These are phyloP conservation scores for Penicillium steckii DNA, from an alignment of 495 filamentous ascomycete species.

Conservation along the genomic window DNA sequence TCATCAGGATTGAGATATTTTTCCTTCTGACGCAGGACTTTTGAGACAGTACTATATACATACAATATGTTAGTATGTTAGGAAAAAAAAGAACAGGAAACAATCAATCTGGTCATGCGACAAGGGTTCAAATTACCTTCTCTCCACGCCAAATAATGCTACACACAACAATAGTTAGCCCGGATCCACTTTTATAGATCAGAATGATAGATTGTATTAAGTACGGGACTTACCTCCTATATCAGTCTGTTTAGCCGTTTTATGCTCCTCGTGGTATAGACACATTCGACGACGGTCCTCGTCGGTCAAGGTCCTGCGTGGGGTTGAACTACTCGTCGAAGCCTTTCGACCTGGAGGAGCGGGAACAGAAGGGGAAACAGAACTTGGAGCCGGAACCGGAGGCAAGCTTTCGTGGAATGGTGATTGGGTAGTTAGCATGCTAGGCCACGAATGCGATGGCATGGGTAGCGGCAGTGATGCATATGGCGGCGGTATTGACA, in stretches of 20 bases:
- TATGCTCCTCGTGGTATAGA: slow-evolving; percentile 91
- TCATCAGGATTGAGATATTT: slow-evolving; percentile 93
- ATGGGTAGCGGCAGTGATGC: slow-evolving; percentile 59
- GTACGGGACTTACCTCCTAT: slow-evolving; percentile 73
- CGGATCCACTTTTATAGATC: slow-evolving; percentile 3
- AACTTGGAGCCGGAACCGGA: slow-evolving; percentile 57
- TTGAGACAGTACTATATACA: slow-evolving; percentile 91
- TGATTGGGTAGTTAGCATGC: slow-evolving; percentile 54
- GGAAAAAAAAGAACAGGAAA: neutral
- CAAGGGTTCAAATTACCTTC: slow-evolving; percentile 69
- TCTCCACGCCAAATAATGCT: slow-evolving; percentile 95
- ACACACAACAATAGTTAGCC: slow-evolving; percentile 20
- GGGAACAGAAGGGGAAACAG: slow-evolving; percentile 46
- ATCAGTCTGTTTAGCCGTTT: slow-evolving; percentile 94
- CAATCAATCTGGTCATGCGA: neutral
- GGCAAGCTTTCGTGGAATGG: slow-evolving; percentile 31
- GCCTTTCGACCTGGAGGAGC: slow-evolving; percentile 50
- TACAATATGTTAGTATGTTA: slow-evolving; percentile 26
- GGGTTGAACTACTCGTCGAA: slow-evolving; percentile 59
- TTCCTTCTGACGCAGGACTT: slow-evolving; percentile 93
- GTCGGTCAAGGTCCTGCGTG: slow-evolving; percentile 89
- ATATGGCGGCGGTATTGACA: slow-evolving; percentile 48
- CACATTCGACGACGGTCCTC: slow-evolving; percentile 92
- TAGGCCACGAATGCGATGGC: slow-evolving; percentile 70
- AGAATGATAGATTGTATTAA: neutral